Base-by-base conservation (phyloP, 768 basidiomycete species). In the Phlebiopsis flavidoalba region DNA sequence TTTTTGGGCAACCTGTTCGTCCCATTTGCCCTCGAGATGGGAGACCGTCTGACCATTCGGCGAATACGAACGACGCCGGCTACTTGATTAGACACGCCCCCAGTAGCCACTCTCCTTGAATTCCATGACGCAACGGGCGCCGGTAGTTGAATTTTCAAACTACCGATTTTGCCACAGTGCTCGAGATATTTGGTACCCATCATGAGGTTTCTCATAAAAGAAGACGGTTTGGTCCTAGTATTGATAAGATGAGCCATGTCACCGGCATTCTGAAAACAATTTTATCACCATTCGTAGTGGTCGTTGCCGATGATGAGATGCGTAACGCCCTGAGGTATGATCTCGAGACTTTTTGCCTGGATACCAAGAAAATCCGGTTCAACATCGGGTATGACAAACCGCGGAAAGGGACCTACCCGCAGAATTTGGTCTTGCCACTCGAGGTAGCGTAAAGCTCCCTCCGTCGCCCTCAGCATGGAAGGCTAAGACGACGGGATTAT, bases 161-260 rank as follows among this genome's bases (percentile, higher is more conserved):
- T 11, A 77, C 82, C 84, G n/a, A 94, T 83, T 70, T 88, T 83
- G 26, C 93, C 93, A 45, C 80, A 82, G 67, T 94, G 93, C 69
- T 94, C 93, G 26, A 95, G 80, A 70, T 95, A 95, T 69, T 94
- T 94, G 24, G 90, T 88, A 10, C 93, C 93, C 73, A 92, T 87
- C 84, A 95, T 87, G 60, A 95, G 76, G 73, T 94, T 94, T 62
- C 93, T 78, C 78, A 94, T 86, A 73, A 94, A 95, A 2, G 90
- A 90, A 0, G 91, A 92, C 1, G 93, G 93, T 64, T 88, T 91
- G 51, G 83, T 87, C 92, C 93, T 93, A 31, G 66, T 6, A 37
- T 17, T 14, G 57, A 11, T n/a, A 49, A 5, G 11, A 15, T 47
- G 5, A 47, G 26, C 36, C 12, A 45, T 31, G 57, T 12, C 26